Evolutionary conservation across 1,284 basidiomycete species (phyloP), one percentile per base, ranked within the genome.

Genomic region (Tilletia setariae): DNA sequence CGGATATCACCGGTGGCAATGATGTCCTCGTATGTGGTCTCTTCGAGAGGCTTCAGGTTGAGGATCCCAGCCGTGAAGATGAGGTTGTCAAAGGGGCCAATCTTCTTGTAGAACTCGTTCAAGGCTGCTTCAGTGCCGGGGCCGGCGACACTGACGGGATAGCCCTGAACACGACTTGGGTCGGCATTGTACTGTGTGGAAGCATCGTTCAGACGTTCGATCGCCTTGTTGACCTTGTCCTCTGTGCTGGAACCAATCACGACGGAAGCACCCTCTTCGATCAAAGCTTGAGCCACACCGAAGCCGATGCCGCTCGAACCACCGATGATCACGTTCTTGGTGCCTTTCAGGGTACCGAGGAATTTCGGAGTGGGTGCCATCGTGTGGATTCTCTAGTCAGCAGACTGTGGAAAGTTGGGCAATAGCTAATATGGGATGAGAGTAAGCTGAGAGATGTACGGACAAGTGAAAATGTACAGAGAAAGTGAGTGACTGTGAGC

Each of bases 291-390:
- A 1, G 74, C 74, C 1, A 74, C 70, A 0, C 53, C 70, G 61
- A 77, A 77, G 11, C 74, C 74, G 9, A 77, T 46, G 0, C 74
- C 76, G 1, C 72, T 72, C 2, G 69, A 63, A 6, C 76, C 74
- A n/a, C 76, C 72, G 63, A 77, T 67, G 15, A 77, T 42, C 51
- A 77, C 66, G 21, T 71, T 67, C 43, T 19, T 19, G 16, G 15
- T 35, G 3, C 61, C 61, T 19, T 44, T 40, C 6, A 63, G 42
- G 4, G 42, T 44, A 19, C 61, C 61, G 1, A 63, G 11, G 21
- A 63, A 40, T 19, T 63, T 2, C 2, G 61, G 61, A 32, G 21
- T 11, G 3, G 61, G 25, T n/a, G 42, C n/a, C 61, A 42, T 63
- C 4, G 28, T 28, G 43, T 44, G 43, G n/a, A n/a, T n/a, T n/a